These are phyloP conservation scores for Cichorium intybus DNA, from an alignment of 140 eudicot species.

Conservation along the genomic window DNA sequence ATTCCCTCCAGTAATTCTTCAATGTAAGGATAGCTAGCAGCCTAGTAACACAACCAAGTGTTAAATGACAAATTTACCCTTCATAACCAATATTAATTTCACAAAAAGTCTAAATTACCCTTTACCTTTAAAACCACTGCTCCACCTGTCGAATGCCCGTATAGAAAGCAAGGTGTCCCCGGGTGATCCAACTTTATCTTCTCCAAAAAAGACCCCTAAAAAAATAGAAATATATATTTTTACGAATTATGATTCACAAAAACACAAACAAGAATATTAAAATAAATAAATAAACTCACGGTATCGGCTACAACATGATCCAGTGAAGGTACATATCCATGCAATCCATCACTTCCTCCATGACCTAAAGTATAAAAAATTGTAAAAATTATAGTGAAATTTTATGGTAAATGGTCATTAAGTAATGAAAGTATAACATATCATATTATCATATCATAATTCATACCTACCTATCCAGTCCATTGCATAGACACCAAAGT, in stretches of 20 bases:
- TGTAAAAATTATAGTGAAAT: background rate
- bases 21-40: constrained; percentile 82
- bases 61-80: constrained; percentile 6
- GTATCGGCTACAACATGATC: constrained; percentile 97
- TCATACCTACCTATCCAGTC: constrained; percentile 95
- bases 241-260: too few species aligned
- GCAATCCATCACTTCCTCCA: constrained; percentile 99
- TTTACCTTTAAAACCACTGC: constrained; percentile 85
- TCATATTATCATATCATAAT: too few species aligned
- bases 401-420: constrained; percentile 1
- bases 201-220: constrained; percentile 79
- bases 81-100: background rate
- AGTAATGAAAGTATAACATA: constrained; percentile 16
- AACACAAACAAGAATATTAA: background rate
- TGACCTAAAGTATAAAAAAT: constrained; percentile 54
- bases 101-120: background rate
- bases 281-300: constrained; percentile 49
- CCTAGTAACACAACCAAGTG: constrained; percentile 51
- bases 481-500: constrained; percentile 95
- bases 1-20: constrained; percentile 76
- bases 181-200: constrained; percentile 83
- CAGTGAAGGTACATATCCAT: constrained; percentile 94
- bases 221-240: background rate
- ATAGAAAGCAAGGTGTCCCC: constrained; percentile 84
- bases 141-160: constrained; percentile 98